Evolutionary conservation across 345 rosid genomes (phyloP), one percentile per base, ranked within the genome.

Genomic region (Citrus glauca): DNA sequence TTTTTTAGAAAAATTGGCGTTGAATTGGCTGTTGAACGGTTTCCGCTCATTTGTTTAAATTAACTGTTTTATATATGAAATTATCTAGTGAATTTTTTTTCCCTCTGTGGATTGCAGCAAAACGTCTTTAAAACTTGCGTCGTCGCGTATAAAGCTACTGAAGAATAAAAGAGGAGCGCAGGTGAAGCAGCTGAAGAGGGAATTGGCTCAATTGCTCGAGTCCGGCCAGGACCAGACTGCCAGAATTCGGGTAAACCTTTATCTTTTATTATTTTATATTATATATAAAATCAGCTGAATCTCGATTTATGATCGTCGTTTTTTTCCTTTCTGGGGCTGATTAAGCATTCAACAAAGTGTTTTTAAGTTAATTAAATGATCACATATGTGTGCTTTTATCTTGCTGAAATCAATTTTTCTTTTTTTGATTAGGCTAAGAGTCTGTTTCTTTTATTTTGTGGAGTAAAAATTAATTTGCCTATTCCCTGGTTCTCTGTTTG

Each of bases 211-310:
- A 42, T 82, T 96, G 83, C 91, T 96, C 2, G 95, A 91, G 77
- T 81, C 97, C 10, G 99, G 97, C 0, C 93, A 94, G 79, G 92
- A 89, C 24, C 94, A 82, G 85, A 92, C 90, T 4, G 99, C 99
- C 25, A 84, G 89, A 84, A 91, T 96, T 83, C 90, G 97, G 79
- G 98, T 96, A 78, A 24, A 11, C 17, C 14, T 8, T 69, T 50
- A 68, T 77, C 65, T 28, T 45, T 73, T 72, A 3, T n/a, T 55
- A 2, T 71, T 50, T 28, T 53, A 5, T 56, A 25, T 45, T 16
- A 69, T 42, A 24, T 25, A 30, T 25, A 27, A 16, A 22, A 42
- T 45, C 50, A 27, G 63, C 35, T 72, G 45, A 11, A 22, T 32
- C 57, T 19, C 28, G 33, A 32, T 71, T 71, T 30, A 20, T 5